Conservation (phyloP, 2,329 filamentous ascomycete species). For the Aspergillus spinulosporus region DNA sequence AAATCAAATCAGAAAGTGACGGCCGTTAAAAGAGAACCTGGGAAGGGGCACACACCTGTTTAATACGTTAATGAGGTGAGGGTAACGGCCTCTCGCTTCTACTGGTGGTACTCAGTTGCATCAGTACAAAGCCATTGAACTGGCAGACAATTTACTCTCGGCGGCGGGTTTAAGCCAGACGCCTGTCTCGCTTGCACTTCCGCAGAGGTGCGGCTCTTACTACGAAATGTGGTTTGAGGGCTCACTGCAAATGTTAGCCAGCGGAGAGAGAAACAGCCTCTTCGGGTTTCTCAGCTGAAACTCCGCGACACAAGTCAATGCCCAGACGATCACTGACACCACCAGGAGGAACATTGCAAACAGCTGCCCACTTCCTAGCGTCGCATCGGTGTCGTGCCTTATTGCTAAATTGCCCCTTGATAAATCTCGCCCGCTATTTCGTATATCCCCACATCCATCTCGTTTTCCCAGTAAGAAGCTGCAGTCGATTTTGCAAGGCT, state of each 20-base stretch:
- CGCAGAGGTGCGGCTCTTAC: constrained; percentile 18
- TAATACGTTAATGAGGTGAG: background rate
- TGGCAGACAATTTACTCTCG: constrained; percentile 7
- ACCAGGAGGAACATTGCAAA: background rate
- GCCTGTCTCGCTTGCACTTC: background rate
- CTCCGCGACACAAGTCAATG: background rate
- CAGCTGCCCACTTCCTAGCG: background rate
- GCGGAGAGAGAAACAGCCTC: background rate
- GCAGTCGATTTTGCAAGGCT: background rate
- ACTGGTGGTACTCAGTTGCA: background rate
- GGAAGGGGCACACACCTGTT: constrained; percentile 21
- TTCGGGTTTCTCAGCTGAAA: background rate
- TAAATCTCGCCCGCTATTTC: background rate
- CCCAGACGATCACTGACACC: background rate
- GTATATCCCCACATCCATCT: background rate
- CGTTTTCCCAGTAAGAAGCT: background rate
- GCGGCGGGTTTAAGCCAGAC: background rate
- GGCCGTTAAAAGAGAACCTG: background rate
- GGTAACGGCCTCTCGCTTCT: constrained; percentile 3
- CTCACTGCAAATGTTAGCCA: constrained; percentile 6
- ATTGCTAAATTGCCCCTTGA: background rate
- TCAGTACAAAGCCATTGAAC: constrained; percentile 3
- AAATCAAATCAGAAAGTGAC: background rate
- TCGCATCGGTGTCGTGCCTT: background rate
- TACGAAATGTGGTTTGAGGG: constrained; percentile 12